Evolutionary conservation across 257 asterid species (phyloP).

Genomic region (Fraxinus quadrangulata): DNA sequence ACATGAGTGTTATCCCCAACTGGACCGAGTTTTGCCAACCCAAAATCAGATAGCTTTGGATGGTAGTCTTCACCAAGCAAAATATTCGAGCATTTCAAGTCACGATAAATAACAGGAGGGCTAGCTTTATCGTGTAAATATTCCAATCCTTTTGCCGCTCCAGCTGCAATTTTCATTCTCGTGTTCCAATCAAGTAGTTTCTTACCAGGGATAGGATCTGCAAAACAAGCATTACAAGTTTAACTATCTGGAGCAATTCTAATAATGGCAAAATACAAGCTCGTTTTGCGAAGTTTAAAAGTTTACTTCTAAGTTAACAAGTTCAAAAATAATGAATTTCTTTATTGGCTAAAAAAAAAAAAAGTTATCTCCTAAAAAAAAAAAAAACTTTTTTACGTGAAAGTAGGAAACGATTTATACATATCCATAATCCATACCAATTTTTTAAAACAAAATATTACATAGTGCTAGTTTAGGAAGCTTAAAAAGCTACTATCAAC

Average conservation of each 20-base stretch:
- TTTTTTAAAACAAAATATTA: neutral
- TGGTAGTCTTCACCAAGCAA: slow-evolving; percentile 76
- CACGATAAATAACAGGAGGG: slow-evolving; percentile 95
- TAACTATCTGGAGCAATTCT: slow-evolving; percentile 4
- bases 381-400: neutral
- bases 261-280: neutral
- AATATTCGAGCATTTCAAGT: slow-evolving; percentile 89
- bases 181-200: slow-evolving; percentile 80
- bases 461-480: too few species aligned
- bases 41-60: slow-evolving; percentile 92
- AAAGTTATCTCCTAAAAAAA: neutral
- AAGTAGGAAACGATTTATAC: neutral
- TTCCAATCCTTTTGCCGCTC: slow-evolving; percentile 96
- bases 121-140: slow-evolving; percentile 83
- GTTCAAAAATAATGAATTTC: neutral
- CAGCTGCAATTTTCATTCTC: slow-evolving; percentile 94
- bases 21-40: slow-evolving; percentile 94
- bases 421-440: neutral
- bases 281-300: neutral
- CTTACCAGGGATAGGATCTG: slow-evolving; percentile 67
- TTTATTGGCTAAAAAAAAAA: neutral
- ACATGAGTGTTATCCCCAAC: slow-evolving; percentile 94
- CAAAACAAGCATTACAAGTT: slow-evolving; percentile 18
- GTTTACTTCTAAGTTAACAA: neutral
- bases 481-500: too few species aligned